These are phyloP conservation scores for Fusarium longipes DNA, from an alignment of 2,329 filamentous ascomycete genomes.

Conservation along the genomic window DNA sequence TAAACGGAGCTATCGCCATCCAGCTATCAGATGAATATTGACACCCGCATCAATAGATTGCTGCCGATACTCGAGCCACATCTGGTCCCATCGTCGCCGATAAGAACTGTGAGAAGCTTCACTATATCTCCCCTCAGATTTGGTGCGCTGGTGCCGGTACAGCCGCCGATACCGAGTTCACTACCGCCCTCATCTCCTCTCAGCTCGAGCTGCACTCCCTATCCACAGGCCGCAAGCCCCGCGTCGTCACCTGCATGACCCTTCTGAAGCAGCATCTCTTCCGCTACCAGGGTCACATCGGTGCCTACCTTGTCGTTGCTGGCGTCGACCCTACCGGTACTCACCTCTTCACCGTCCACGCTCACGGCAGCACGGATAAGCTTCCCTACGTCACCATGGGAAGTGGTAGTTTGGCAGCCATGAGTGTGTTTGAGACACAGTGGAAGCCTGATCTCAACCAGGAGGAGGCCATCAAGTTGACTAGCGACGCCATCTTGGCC, in stretches of 20 bases:
- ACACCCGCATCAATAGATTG: conserved; percentile 71
- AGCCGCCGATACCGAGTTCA: conserved; percentile 98
- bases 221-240: conserved; percentile 94
- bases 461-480: conserved; percentile 85
- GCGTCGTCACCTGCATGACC: conserved; percentile 99
- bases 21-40: conserved; percentile 25
- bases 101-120: conserved; percentile 99
- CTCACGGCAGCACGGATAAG: conserved; percentile 98
- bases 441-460: conserved; percentile 84
- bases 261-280: conserved; percentile 99
- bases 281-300: conserved; percentile 97
- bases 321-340: conserved; percentile 95
- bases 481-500: conserved; percentile 88
- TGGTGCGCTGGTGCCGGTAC: conserved; percentile 99
- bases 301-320: conserved; percentile 96
- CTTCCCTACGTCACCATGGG: conserved; percentile 99
- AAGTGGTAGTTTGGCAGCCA: conserved; percentile 92
- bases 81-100: conserved; percentile 98
- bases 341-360: conserved; percentile 97
- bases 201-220: conserved; percentile 98
- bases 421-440: conserved; percentile 97
- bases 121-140: conserved; percentile 98
- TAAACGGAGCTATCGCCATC: conserved; percentile 13
- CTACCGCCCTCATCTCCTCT: conserved; percentile 96
- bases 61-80: conserved; percentile 96